phyloP scores from a whole-genome alignment of 306 rosid species.

The Cajanus cajan region DNA sequence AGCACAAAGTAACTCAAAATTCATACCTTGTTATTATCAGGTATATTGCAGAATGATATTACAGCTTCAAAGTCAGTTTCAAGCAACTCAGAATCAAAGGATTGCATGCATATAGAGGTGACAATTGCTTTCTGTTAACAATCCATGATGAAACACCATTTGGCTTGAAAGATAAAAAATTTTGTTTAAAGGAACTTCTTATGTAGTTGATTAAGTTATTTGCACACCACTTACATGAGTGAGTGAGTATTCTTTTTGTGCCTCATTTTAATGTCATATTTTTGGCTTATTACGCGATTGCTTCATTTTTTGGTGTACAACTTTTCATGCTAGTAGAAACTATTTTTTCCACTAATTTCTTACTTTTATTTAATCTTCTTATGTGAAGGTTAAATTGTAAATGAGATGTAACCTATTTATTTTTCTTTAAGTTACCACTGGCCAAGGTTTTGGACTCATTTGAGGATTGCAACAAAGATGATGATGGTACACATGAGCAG shows the following conservation, averaged over 20 bases:
- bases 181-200: neutral
- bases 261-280: neutral
- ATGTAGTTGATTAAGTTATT: neutral
- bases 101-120: constrained; percentile 36
- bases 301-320: neutral
- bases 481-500: constrained; percentile 15
- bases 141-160: neutral
- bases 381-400: no score
- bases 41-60: constrained; percentile 28
- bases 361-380: neutral
- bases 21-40: constrained; percentile 28
- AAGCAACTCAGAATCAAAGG: constrained; percentile 22
- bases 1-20: constrained; percentile 34
- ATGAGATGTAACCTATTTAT: neutral
- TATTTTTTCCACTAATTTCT: neutral
- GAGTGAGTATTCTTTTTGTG: neutral
- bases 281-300: neutral
- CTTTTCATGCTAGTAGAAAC: neutral
- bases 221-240: neutral
- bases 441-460: constrained; percentile 14
- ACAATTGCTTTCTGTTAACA: constrained; percentile 10
- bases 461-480: constrained; percentile 27
- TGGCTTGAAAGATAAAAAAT: neutral
- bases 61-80: constrained; percentile 28
- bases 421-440: constrained; percentile 17